These are phyloP conservation scores for Silene vulgaris DNA, from an alignment of 179 eudicot species.

Conservation along the genomic window DNA sequence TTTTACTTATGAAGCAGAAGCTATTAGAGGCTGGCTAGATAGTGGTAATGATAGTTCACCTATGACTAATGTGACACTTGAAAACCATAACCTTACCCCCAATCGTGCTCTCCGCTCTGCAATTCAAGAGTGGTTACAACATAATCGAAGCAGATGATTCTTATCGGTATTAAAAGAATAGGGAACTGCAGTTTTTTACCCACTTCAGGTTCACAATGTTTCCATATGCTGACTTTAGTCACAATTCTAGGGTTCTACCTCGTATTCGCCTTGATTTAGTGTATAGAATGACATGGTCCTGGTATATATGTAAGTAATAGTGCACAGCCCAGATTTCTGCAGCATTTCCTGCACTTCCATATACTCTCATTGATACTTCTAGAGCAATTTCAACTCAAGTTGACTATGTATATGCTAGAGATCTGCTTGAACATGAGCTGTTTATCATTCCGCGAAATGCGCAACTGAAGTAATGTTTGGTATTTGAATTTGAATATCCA, in stretches of 20 bases:
- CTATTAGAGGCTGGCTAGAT: conserved; percentile 37
- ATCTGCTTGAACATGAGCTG: conserved; percentile 2
- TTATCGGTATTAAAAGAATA: background rate
- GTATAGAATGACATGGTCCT: background rate
- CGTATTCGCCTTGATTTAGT: background rate
- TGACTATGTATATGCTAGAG: background rate
- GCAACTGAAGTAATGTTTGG: background rate
- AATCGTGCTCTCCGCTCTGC: conserved; percentile 36
- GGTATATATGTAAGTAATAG: background rate
- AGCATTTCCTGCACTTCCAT: background rate
- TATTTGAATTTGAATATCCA: background rate
- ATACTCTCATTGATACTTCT: background rate
- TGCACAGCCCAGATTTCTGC: no score
- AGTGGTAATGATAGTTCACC: conserved; percentile 37
- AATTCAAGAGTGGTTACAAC: conserved; percentile 36
- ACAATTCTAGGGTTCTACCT: background rate
- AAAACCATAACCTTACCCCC: conserved; percentile 30
- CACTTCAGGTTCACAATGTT: conserved; percentile 10
- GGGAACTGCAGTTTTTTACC: background rate
- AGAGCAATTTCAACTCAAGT: background rate
- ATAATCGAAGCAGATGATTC: background rate
- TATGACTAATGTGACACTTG: conserved; percentile 35
- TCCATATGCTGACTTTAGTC: background rate
- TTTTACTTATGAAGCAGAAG: conserved; percentile 39
- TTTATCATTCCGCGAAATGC: background rate